Evolutionary conservation across 2,329 filamentous ascomycete species (phyloP), one percentile per base, ranked within the genome.

Genomic region (Tolypocladium ovalisporum): DNA sequence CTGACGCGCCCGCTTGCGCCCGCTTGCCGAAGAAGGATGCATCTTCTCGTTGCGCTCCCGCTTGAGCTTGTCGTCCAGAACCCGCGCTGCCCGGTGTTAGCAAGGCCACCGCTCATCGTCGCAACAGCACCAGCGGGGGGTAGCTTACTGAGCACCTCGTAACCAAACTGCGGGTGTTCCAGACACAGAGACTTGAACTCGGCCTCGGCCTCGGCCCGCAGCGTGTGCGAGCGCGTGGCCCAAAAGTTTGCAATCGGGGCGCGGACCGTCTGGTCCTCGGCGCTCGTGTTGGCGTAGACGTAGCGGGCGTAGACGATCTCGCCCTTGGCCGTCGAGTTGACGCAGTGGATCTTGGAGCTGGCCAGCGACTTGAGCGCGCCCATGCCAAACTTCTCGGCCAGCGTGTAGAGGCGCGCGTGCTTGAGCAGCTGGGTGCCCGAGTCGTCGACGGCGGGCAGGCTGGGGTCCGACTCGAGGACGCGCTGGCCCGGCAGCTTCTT

Each of bases 271-370:
- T 73, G 76, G 71, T 96, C 90, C 60, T 88, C 83, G 54, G 79
- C 73, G 56, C 75, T 72, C 13, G 89, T 94, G 73, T 90, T 84
- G 60, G 83, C 84, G 76, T 96, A 96, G 36, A 96, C 88, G 75
- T 91, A 97, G 70, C 90, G 85, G 10, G 92, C 92, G 72, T 96
- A 97, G 32, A 86, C 84, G 67, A 97, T 92, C 77, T 97, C 92
- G 71, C 90, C 92, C 74, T 87, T 87, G 39, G 90, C 90, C 0
- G 89, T 95, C 51, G 87, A 90, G 68, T 91, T 87, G 66, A 96
- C 88, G 70, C 89, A 89, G 77, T 96, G 90, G 66, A 97, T 96
- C 78, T 97, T 97, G 69, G 83, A 85, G 69, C 89, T 89, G 2
- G 91, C 87, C 34, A 96, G 84, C 22, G 79, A 82, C 72, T 89